Evolutionary conservation across 2,329 filamentous ascomycete species (phyloP), one percentile per base, ranked within the genome.

Genomic region (Coleophoma eucalyptorum): DNA sequence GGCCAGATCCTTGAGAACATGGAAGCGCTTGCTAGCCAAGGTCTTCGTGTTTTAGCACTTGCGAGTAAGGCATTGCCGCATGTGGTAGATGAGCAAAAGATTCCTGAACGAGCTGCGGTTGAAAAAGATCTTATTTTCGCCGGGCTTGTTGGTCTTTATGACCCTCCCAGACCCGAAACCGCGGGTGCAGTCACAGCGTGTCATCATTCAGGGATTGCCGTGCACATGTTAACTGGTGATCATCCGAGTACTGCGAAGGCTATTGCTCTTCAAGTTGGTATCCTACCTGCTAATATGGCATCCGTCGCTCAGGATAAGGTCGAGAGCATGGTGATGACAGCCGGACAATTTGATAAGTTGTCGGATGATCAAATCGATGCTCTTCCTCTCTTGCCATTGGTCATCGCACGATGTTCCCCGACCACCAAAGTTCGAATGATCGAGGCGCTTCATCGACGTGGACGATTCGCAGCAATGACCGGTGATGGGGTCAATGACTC

Each of bases 371-470:
- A 94, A 66, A 88, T 95, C 49, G 90, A 96, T 57, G 75, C 77
- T 0, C 73, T 95, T 15, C 84, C 86, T 4, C 82, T 90, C 38
- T 73, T 95, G 2, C 90, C 90, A 2, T 74, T 93, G 1, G 90
- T 95, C 8, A 86, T 95, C 53, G 90, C 90, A 35, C 85, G 90
- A 35, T 95, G 90, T 65, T 87, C 89, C 1, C 90, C 91, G 0
- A 83, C 88, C 52, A 95, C 90, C 37, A 96, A 96, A 71, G 90
- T 90, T 4, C 84, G 89, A 52, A 95, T 96, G 90, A 92, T 96
- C 47, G 89, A 92, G 59, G 90, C 90, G 5, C 79, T 96, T 15
- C 88, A 92, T 57, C 83, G 90, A 15, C 85, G 90, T 38, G 78
- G 80, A 82, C 42, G 87, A 89, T 2, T 79, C 40, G 78, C 81